Evolutionary conservation across 208 protist species (phyloP), one percentile per base, ranked within the genome.

Genomic region (Leishmania martiniquensis): DNA sequence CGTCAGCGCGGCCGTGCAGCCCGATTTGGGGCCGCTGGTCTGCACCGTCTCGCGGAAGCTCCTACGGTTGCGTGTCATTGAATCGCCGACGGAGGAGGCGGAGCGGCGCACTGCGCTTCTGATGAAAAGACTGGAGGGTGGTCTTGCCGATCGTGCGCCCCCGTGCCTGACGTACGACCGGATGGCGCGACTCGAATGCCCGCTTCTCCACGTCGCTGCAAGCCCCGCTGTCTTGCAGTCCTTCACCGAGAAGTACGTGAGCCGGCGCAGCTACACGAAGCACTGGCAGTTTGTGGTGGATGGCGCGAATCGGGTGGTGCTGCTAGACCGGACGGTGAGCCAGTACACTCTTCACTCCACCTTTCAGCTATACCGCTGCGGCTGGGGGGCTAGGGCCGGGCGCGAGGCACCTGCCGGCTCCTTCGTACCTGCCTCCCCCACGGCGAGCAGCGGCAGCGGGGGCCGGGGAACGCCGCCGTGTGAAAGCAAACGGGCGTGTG

Each of bases 231-330:
- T 80, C 34, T 20, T 79, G 60, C 83, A 84, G 75, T 29, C 44
- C 42, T 54, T 69, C 29, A 13, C 54, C 0, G 17, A 37, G 7
- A 78, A 44, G 15, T 76, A 79, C 66, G 79, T 75, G 12, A 74
- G 67, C 22, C 32, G 69, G 15, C 68, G 71, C 32, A 13, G 6
- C 47, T 85, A 85, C 78, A 78, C 62, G 17, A 77, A 78, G 60
- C 85, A 89, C 45, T 89, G 83, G 73, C 54, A 72, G 52, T 9
- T 89, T 15, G 77, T n/a, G 2, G 85, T 82, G 52, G 82, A 89
- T 62, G 76, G 75, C 63, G 13, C 22, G 25, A 86, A 89, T 44
- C 29, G 65, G 2, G 5, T 89, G 0, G 22, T 84, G 13, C 42
- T 89, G 75, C 60, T 87, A n/a, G 85, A 89, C 55, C 85, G 85